phyloP scores from a whole-genome alignment of 441 rosid species.

The Erodium chrysanthum region DNA sequence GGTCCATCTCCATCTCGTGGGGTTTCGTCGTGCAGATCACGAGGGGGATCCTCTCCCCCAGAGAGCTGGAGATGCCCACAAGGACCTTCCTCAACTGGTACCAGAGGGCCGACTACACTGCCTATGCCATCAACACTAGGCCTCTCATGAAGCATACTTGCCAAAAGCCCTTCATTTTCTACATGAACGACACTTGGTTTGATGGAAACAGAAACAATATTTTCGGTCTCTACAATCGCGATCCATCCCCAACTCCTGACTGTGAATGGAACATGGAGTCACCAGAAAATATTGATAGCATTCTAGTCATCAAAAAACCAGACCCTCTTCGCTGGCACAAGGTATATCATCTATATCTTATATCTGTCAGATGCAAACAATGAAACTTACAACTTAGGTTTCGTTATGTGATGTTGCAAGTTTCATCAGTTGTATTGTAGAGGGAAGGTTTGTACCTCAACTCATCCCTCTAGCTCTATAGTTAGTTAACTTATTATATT shows the following conservation, averaged over 20 bases:
- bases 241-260: conserved; percentile 28
- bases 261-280: conserved; percentile 68
- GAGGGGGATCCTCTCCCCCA: conserved; percentile 61
- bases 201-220: conserved; percentile 40
- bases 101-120: conserved; percentile 57
- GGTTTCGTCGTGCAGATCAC: conserved; percentile 70
- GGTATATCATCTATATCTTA: conserved; percentile 28
- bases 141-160: conserved; percentile 73
- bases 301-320: conserved; percentile 53
- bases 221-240: conserved; percentile 39
- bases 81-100: conserved; percentile 85
- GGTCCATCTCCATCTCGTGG: conserved; percentile 80
- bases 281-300: conserved; percentile 39
- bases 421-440: no score
- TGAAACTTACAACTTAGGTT: no score
- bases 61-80: conserved; percentile 80
- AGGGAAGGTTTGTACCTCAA: no score
- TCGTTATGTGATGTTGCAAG: no score
- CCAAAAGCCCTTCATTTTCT: conserved; percentile 55
- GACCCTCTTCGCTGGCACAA: conserved; percentile 58
- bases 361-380: no score
- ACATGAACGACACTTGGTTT: conserved; percentile 37
- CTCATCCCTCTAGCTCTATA: no score
- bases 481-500: background rate
- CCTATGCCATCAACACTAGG: conserved; percentile 71